Evolutionary conservation across 371 early-diverging fungal species (phyloP).

Genomic region (Choanephora cucurbitarum): DNA sequence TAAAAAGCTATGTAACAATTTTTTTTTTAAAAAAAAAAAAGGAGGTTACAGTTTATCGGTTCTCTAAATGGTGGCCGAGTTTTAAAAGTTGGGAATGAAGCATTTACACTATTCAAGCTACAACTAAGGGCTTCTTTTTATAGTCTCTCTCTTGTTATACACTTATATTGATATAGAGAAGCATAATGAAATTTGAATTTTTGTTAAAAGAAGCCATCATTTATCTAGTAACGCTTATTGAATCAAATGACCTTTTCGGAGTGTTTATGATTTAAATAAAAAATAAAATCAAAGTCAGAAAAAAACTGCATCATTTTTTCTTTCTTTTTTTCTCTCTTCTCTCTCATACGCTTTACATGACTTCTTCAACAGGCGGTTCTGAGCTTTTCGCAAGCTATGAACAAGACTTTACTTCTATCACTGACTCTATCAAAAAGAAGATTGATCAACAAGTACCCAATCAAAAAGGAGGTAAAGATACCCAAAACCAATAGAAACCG

Average conservation of each 20-base stretch:
- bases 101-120: too few relatives aligned
- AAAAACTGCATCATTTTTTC: slow-evolving; percentile 2
- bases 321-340: slow-evolving; percentile 1
- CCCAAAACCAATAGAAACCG: too few relatives aligned
- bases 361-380: slow-evolving; percentile 53
- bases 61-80: too few relatives aligned
- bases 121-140: too few relatives aligned
- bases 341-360: slow-evolving; percentile 19
- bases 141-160: too few relatives aligned
- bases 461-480: slow-evolving; percentile 58
- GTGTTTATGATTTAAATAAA: neutral
- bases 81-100: too few relatives aligned
- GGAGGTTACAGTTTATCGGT: neutral
- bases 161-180: too few relatives aligned
- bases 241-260: too few relatives aligned
- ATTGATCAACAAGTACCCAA: slow-evolving; percentile 61
- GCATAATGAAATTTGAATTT: too few relatives aligned
- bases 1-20: neutral
- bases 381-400: slow-evolving; percentile 89
- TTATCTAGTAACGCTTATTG: too few relatives aligned
- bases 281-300: slow-evolving; percentile 1
- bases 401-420: slow-evolving; percentile 75
- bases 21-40: slow-evolving; percentile 7
- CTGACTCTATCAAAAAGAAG: slow-evolving; percentile 61
- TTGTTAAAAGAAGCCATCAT: too few relatives aligned